These are phyloP conservation scores for Paramecium sexaurelia DNA, from an alignment of 73 alveolate genomes.

Conservation along the genomic window DNA sequence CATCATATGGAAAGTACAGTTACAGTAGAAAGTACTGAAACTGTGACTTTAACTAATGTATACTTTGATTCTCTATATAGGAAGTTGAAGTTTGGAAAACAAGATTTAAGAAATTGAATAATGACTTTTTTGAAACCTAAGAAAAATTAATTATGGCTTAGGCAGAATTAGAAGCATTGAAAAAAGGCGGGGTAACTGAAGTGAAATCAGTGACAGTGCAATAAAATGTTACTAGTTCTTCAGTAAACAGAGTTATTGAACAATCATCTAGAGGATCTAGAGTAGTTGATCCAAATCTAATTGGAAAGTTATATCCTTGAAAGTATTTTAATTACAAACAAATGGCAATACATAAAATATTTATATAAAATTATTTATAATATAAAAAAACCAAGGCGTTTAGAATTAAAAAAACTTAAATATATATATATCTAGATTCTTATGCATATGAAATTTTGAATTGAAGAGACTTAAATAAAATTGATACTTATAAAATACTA, in stretches of 20 bases:
- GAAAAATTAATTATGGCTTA: constrained; percentile 21
- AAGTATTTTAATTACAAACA: not conserved
- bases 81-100: constrained; percentile 28
- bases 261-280: constrained; percentile 21
- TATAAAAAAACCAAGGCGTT: constrained; percentile 39
- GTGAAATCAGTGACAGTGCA: not conserved
- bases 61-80: not conserved
- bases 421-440: too few relatives aligned
- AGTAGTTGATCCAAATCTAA: not conserved
- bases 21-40: not conserved
- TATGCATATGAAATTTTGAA: too few relatives aligned
- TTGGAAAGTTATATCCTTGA: not conserved
- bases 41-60: constrained; percentile 4
- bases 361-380: not conserved
- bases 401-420: constrained; percentile 57
- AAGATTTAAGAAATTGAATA: not conserved
- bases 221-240: constrained; percentile 10
- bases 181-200: constrained; percentile 15
- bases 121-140: not conserved
- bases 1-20: not conserved
- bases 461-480: too few relatives aligned
- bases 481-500: not conserved
- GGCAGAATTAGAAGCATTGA: constrained; percentile 15
- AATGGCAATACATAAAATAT: not conserved
- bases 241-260: constrained; percentile 12